These are phyloP conservation scores for Colletotrichum coccodes DNA, from an alignment of 2,329 filamentous ascomycete species.

Conservation along the genomic window DNA sequence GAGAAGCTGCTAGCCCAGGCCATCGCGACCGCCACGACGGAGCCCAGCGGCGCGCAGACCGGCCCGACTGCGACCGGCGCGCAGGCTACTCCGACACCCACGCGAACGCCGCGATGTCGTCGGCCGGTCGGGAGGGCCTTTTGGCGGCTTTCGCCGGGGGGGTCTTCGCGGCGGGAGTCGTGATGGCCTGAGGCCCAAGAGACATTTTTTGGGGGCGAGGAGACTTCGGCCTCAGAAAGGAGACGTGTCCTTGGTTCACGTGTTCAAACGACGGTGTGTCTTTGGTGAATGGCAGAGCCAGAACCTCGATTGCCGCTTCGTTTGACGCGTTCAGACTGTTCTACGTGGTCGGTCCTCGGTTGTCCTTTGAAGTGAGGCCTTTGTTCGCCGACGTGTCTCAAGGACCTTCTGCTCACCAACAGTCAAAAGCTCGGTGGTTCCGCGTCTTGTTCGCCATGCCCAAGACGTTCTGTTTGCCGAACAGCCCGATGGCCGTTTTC, in stretches of 20 bases:
- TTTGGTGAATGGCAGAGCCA: background rate
- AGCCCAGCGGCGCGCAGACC: conserved; percentile 12
- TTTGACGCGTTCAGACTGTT: background rate
- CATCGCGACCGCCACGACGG: conserved; percentile 25
- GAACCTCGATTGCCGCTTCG: background rate
- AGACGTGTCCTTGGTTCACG: background rate
- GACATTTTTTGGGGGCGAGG: background rate
- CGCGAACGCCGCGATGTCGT: conserved; percentile 44
- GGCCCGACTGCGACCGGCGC: conserved; percentile 16
- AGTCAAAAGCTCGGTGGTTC: background rate
- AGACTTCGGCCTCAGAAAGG: background rate
- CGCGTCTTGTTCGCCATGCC: background rate
- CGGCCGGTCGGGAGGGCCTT: conserved; percentile 46
- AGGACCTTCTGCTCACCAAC: background rate
- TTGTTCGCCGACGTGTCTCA: background rate
- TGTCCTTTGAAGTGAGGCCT: background rate
- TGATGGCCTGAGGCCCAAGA: conserved; percentile 43
- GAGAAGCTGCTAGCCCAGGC: conserved; percentile 43
- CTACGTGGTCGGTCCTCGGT: no score
- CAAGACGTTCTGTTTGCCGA: background rate
- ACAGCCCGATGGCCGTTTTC: background rate
- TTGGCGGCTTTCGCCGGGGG: conserved; percentile 46
- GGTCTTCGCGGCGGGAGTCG: conserved; percentile 44
- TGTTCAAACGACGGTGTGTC: background rate
- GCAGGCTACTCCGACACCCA: conserved; percentile 32